Percentiles rank a stretch among this genome's conserved stretches.
Conservation (phyloP, 345 rosid species). For the Brassica cretica region DNA sequence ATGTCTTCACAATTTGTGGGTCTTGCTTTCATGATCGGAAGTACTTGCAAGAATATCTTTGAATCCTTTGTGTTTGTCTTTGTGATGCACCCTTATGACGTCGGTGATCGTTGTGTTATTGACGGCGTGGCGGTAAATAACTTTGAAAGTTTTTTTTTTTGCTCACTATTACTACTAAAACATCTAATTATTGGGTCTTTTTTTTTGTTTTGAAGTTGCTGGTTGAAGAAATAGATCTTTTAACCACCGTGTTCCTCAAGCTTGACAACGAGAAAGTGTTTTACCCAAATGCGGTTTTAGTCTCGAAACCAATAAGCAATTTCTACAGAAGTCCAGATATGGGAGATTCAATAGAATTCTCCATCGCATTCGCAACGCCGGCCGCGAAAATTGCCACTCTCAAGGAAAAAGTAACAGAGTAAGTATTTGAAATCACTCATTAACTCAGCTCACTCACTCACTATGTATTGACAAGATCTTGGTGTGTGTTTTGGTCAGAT, state of each 20-base stretch:
- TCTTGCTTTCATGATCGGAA: constrained; percentile 72
- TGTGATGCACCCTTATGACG: constrained; percentile 94
- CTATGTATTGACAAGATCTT: not conserved
- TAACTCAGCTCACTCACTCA: not conserved
- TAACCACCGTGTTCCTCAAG: constrained; percentile 80
- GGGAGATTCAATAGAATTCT: constrained; percentile 73
- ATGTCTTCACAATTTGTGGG: constrained; percentile 68
- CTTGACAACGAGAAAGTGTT: constrained; percentile 72
- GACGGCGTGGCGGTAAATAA: constrained; percentile 66
- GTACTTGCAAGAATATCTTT: constrained; percentile 78
- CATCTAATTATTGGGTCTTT: not conserved
- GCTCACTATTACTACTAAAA: not conserved
- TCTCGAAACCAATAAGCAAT: constrained; percentile 78
- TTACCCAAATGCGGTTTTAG: constrained; percentile 76
- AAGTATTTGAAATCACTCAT: constrained; percentile 28
- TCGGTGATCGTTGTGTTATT: constrained; percentile 84
- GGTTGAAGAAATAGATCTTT: constrained; percentile 94
- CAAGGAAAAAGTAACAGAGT: constrained; percentile 61
- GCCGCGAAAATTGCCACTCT: constrained; percentile 53
- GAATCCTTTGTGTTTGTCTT: constrained; percentile 86
- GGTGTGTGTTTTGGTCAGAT: constrained; percentile 40
- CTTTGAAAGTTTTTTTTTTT: not conserved
- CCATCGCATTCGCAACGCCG: constrained; percentile 73
- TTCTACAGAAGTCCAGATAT: constrained; percentile 83
- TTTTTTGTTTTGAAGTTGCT: constrained; percentile 49